Evolutionary conservation across 1,284 basidiomycete species (phyloP).

Genomic region (Melampsora larici-populina): DNA sequence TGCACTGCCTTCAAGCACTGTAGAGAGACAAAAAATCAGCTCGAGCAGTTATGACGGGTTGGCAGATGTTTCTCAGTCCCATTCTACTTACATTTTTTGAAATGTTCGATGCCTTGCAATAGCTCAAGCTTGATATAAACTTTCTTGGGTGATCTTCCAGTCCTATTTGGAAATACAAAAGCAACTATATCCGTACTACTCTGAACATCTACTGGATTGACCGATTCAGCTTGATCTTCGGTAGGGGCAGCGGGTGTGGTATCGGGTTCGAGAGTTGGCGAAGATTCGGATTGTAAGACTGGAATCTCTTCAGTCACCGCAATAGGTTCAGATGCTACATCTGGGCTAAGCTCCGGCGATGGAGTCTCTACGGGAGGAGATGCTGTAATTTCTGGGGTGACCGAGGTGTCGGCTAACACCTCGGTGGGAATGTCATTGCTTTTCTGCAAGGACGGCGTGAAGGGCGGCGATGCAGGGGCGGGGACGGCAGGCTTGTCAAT

Average conservation of each 20-base stretch:
- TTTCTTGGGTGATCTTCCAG: background rate
- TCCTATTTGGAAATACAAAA: slow-evolving; percentile 12
- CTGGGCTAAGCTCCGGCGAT: too few relatives aligned
- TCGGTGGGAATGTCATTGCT: too few relatives aligned
- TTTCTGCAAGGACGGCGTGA: too few relatives aligned
- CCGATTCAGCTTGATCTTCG: background rate
- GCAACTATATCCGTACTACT: background rate
- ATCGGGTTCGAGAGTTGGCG: background rate
- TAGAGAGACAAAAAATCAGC: background rate
- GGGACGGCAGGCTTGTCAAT: too few relatives aligned
- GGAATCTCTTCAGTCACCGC: background rate
- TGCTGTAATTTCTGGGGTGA: too few relatives aligned
- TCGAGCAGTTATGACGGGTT: background rate
- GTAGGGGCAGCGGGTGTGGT: background rate
- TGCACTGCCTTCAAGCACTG: background rate
- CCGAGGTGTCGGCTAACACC: too few relatives aligned
- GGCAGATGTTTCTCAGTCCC: background rate
- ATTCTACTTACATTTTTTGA: slow-evolving; percentile 9
- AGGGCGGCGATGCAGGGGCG: too few relatives aligned
- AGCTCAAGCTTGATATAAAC: background rate
- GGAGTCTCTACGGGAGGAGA: too few relatives aligned
- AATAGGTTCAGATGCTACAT: background rate
- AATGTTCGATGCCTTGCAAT: background rate
- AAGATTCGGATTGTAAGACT: background rate
- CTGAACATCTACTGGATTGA: background rate